These are phyloP conservation scores for Edaphochlamys debaryana DNA, from an alignment of 139 green algal genomes.

Conservation along the genomic window DNA sequence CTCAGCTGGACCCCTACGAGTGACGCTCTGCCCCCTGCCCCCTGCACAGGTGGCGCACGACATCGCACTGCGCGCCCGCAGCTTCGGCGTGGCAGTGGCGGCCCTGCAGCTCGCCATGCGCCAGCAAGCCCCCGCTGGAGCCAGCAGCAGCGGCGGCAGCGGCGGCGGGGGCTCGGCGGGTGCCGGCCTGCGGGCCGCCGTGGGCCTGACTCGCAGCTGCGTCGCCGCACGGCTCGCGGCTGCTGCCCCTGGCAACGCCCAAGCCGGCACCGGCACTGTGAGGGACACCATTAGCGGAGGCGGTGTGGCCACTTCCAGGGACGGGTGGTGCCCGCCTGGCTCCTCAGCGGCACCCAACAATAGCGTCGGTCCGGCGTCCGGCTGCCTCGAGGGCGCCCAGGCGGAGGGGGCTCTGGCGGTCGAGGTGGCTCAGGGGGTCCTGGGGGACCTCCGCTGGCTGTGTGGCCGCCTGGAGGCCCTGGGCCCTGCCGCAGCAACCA, in stretches of 20 bases:
- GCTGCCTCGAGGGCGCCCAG: no score
- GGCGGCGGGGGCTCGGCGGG: not conserved
- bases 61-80: conserved; percentile 1
- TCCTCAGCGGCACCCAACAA: no score
- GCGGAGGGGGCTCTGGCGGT: not conserved
- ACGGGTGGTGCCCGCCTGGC: no score
- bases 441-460: conserved; percentile 27
- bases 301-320: not conserved
- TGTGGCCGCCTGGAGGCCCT: not conserved
- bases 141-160: not conserved
- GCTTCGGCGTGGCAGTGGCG: not conserved
- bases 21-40: no score
- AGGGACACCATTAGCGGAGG: no score
- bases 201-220: not conserved
- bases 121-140: not conserved
- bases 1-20: no score
- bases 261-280: not conserved
- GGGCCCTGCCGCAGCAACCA: no score
- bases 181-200: not conserved
- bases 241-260: not conserved
- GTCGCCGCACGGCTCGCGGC: not conserved
- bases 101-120: conserved; percentile 25
- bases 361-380: no score
- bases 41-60: conserved; percentile 35
- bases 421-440: not conserved